Percentiles rank a stretch among this genome's conserved stretches.
Conservation (phyloP, 768 basidiomycete genomes). For the Mycena haematopus region DNA sequence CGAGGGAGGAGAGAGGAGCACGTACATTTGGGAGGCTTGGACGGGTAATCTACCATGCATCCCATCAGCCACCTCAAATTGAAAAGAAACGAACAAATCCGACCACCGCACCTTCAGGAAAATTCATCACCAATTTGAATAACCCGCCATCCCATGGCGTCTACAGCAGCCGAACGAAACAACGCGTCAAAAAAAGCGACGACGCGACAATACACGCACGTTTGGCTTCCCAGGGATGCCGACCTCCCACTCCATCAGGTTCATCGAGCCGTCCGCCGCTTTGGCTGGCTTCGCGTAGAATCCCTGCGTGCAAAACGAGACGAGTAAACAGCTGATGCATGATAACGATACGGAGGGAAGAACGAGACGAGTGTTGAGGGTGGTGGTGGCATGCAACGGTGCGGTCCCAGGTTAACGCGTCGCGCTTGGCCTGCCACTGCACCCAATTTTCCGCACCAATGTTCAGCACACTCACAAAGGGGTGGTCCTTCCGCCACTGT, state of each 20-base stretch:
- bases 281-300: slow-evolving; percentile 97
- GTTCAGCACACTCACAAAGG: slow-evolving; percentile 79
- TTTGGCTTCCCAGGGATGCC: slow-evolving; percentile 93
- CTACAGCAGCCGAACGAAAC: slow-evolving; percentile 48
- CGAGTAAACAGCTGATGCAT: background rate
- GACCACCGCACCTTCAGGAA: slow-evolving; percentile 82
- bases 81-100: background rate
- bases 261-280: slow-evolving; percentile 90
- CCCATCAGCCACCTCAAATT: slow-evolving; percentile 5
- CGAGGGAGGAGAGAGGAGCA: too few relatives aligned
- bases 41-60: slow-evolving; percentile 78
- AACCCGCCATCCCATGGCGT: slow-evolving; percentile 98
- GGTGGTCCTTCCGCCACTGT: slow-evolving; percentile 99
- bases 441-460: slow-evolving; percentile 11
- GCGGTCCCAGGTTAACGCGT: background rate
- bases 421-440: background rate
- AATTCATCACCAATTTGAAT: slow-evolving; percentile 91
- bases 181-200: slow-evolving; percentile 27
- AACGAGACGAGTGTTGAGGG: too few relatives aligned
- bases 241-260: slow-evolving; percentile 98
- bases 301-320: slow-evolving; percentile 59
- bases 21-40: slow-evolving; percentile 91
- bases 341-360: background rate
- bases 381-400: too few relatives aligned
- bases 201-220: slow-evolving; percentile 57